phyloP scores from a whole-genome alignment of 441 rosid species.

The Mallotus repandus region DNA sequence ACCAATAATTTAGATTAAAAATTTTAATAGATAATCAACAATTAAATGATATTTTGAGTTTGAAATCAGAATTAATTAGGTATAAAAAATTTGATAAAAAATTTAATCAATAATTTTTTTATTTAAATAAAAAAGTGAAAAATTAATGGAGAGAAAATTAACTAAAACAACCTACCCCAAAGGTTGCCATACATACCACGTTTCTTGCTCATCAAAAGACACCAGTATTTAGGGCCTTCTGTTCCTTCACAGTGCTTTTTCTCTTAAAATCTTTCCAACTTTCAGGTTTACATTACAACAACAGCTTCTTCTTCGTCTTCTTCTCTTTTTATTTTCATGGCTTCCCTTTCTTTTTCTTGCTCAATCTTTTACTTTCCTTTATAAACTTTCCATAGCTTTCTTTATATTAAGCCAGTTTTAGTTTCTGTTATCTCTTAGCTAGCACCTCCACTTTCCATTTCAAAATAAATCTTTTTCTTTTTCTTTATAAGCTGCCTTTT shows the following conservation, averaged over 20 bases:
- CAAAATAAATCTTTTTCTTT: slow-evolving; percentile 11
- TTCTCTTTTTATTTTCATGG: slow-evolving; percentile 26
- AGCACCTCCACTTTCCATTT: slow-evolving; percentile 24
- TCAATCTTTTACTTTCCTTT: slow-evolving; percentile 17
- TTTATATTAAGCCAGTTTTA: slow-evolving; percentile 3
- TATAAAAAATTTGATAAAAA: no score
- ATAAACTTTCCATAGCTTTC: slow-evolving; percentile 22
- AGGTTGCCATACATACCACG: slow-evolving; percentile 60
- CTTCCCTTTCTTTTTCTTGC: slow-evolving; percentile 27
- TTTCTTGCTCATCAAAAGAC: slow-evolving; percentile 41
- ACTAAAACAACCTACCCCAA: slow-evolving; percentile 36
- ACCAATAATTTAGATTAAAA: no score
- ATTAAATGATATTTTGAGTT: no score
- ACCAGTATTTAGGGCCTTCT: slow-evolving; percentile 48
- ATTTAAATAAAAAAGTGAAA: neutral
- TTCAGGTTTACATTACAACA: slow-evolving; percentile 22
- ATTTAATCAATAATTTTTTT: no score
- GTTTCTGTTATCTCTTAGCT: slow-evolving; percentile 13
- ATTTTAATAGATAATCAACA: no score
- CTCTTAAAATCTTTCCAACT: slow-evolving; percentile 35
- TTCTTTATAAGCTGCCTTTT: slow-evolving; percentile 3
- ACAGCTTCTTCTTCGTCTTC: slow-evolving; percentile 13
- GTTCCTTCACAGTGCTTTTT: slow-evolving; percentile 30
- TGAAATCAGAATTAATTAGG: no score
- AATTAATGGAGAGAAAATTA: neutral